Evolutionary conservation across 495 filamentous ascomycete genomes (phyloP).

Genomic region (Parachaetomium inaequale): DNA sequence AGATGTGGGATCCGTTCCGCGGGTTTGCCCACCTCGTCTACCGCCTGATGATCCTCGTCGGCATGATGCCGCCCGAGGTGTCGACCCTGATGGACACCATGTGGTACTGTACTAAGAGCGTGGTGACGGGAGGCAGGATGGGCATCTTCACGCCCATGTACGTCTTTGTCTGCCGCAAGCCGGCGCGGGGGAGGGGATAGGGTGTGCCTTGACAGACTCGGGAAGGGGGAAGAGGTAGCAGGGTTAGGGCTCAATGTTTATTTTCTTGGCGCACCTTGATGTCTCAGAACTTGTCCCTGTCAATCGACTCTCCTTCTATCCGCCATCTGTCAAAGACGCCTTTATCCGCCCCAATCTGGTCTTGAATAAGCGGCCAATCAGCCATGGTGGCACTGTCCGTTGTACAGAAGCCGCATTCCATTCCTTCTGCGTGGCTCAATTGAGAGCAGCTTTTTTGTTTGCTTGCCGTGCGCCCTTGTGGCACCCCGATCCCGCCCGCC

Average conservation of each 20-base stretch:
- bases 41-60: conserved; percentile 9
- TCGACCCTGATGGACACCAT: conserved; percentile 18
- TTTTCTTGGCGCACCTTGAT: conserved; percentile 8
- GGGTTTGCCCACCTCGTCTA: conserved; percentile 1
- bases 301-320: background rate
- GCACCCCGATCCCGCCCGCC: background rate
- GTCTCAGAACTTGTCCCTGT: conserved; percentile 2
- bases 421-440: background rate
- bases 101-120: conserved; percentile 24
- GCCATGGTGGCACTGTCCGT: conserved; percentile 13
- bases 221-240: background rate
- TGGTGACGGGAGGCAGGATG: conserved; percentile 15
- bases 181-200: background rate
- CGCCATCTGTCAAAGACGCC: background rate
- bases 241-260: background rate
- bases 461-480: conserved; percentile 12
- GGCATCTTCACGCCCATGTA: conserved; percentile 25
- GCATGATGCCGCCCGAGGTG: conserved; percentile 7
- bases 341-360: conserved; percentile 16
- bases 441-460: conserved; percentile 9
- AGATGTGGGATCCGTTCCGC: conserved; percentile 18
- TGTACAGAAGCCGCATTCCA: conserved; percentile 8
- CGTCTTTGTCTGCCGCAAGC: conserved; percentile 21
- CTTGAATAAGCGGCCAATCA: conserved; percentile 22
- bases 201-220: too few relatives aligned